Conservation (phyloP, 2,329 filamentous ascomycete genomes). For the Neurospora sp. region DNA sequence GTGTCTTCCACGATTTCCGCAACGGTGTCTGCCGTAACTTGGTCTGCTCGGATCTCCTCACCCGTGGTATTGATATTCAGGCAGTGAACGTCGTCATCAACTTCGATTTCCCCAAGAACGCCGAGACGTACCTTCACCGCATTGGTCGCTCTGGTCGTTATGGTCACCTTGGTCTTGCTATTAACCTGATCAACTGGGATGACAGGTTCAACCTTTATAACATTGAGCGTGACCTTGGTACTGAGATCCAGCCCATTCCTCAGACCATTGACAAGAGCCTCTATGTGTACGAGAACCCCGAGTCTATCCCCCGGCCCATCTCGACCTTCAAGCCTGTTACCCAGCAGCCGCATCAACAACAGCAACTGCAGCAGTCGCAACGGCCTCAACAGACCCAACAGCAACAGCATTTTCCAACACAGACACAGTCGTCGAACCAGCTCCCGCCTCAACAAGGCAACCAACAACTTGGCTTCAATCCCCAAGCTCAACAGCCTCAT, state of each 20-base stretch:
- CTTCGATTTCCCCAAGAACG: conserved; percentile 99
- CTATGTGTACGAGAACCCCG: conserved; percentile 95
- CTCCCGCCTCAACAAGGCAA: not conserved
- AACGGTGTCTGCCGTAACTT: conserved; percentile 97
- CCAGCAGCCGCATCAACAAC: conserved; percentile 11
- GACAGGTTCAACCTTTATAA: conserved; percentile 98
- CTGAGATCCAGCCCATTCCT: conserved; percentile 96
- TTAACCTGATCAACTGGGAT: conserved; percentile 99
- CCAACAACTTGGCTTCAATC: not conserved
- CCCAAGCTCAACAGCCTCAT: conserved; percentile 7
- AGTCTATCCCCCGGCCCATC: conserved; percentile 80
- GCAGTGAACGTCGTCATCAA: conserved; percentile 99
- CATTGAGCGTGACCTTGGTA: conserved; percentile 94
- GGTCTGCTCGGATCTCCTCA: conserved; percentile 94
- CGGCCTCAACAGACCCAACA: conserved; percentile 7
- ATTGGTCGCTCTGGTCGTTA: conserved; percentile 97
- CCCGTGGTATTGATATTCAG: conserved; percentile 98
- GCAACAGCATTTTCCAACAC: conserved; percentile 2
- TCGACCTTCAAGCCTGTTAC: conserved; percentile 32
- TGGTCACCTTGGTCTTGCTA: conserved; percentile 91
- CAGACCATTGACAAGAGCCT: conserved; percentile 91
- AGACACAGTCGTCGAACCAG: conserved; percentile 1
- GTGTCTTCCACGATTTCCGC: conserved; percentile 98
- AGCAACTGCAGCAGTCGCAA: conserved; percentile 4
- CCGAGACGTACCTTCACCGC: conserved; percentile 95